A percentile compares a stretch with the other conserved stretches of the same genome.
Evolutionary conservation across 2,329 filamentous ascomycete genomes (phyloP).

Genomic region (Trichoderma atroviride): DNA sequence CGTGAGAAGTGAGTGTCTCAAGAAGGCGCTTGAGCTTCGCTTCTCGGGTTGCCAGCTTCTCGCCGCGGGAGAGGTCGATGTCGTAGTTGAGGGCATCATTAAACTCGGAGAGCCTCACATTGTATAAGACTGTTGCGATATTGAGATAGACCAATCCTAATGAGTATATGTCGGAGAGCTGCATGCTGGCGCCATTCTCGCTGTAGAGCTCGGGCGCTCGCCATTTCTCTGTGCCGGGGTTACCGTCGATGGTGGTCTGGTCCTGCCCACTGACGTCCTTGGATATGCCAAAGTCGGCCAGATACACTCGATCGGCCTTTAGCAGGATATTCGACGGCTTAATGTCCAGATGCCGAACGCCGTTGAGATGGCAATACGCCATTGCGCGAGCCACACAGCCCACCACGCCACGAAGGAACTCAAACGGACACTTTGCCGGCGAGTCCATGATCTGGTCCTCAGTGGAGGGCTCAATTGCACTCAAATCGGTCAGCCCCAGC

Average conservation of each 20-base stretch:
- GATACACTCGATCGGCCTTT: slow-evolving; percentile 48
- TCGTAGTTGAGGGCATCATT: slow-evolving; percentile 43
- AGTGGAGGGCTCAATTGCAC: slow-evolving; percentile 39
- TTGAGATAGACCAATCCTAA: slow-evolving; percentile 51
- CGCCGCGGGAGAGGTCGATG: slow-evolving; percentile 34
- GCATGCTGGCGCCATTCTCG: slow-evolving; percentile 46
- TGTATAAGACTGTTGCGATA: slow-evolving; percentile 49
- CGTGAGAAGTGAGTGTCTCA: slow-evolving; percentile 40
- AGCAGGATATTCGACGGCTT: slow-evolving; percentile 54
- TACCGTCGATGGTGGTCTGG: slow-evolving; percentile 48
- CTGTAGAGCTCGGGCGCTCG: slow-evolving; percentile 49
- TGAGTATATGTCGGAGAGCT: slow-evolving; percentile 52
- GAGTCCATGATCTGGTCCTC: slow-evolving; percentile 32
- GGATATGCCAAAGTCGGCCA: slow-evolving; percentile 55
- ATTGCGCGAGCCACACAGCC: slow-evolving; percentile 51
- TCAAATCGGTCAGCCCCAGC: slow-evolving; percentile 44
- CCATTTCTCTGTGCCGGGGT: slow-evolving; percentile 49
- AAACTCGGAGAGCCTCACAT: slow-evolving; percentile 44
- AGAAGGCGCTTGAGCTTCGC: slow-evolving; percentile 42
- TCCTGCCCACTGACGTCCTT: slow-evolving; percentile 50
- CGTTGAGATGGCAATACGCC: slow-evolving; percentile 46
- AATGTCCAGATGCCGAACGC: slow-evolving; percentile 51
- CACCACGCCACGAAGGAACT: slow-evolving; percentile 47
- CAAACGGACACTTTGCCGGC: slow-evolving; percentile 41
- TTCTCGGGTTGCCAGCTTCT: slow-evolving; percentile 40